Evolutionary conservation across 768 basidiomycete genomes (phyloP).

Genomic region (Boletellus emodensis): DNA sequence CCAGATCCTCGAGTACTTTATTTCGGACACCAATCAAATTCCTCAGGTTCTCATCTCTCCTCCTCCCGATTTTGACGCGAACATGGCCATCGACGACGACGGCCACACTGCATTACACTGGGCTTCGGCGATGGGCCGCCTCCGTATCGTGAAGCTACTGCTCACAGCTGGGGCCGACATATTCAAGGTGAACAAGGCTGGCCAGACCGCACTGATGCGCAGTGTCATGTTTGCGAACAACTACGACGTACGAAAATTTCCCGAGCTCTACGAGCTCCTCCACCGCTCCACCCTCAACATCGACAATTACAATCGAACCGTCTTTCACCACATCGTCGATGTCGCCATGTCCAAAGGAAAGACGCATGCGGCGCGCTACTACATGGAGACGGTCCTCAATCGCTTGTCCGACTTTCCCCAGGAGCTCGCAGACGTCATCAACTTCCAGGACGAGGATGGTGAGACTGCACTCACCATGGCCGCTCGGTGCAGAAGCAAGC

Average conservation of each 20-base stretch:
- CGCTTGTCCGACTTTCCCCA: constrained; percentile 90
- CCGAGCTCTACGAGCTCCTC: constrained; percentile 92
- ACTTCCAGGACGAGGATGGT: constrained; percentile 98
- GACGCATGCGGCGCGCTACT: constrained; percentile 95
- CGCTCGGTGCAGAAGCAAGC: constrained; percentile 91
- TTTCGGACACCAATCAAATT: constrained; percentile 91
- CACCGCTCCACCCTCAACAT: constrained; percentile 99
- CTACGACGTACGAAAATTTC: constrained; percentile 98
- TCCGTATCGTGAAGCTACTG: constrained; percentile 91
- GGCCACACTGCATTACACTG: constrained; percentile 96
- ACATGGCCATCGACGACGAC: constrained; percentile 96
- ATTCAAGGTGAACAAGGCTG: constrained; percentile 93
- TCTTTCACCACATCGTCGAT: constrained; percentile 97
- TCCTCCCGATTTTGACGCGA: constrained; percentile 88
- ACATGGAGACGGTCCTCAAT: constrained; percentile 93
- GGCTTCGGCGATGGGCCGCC: constrained; percentile 98
- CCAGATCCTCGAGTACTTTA: constrained; percentile 97
- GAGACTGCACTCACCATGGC: constrained; percentile 97
- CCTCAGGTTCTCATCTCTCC: constrained; percentile 85
- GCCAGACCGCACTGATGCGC: constrained; percentile 97
- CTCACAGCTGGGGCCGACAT: constrained; percentile 94
- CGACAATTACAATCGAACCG: constrained; percentile 94
- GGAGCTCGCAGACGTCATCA: constrained; percentile 96
- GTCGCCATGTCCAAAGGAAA: constrained; percentile 97
- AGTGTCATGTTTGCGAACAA: constrained; percentile 99